A percentile compares a stretch with the other conserved stretches of the same genome.
These are phyloP conservation scores for Favolaschia claudopus DNA, from an alignment of 768 basidiomycete species.

Conservation along the genomic window DNA sequence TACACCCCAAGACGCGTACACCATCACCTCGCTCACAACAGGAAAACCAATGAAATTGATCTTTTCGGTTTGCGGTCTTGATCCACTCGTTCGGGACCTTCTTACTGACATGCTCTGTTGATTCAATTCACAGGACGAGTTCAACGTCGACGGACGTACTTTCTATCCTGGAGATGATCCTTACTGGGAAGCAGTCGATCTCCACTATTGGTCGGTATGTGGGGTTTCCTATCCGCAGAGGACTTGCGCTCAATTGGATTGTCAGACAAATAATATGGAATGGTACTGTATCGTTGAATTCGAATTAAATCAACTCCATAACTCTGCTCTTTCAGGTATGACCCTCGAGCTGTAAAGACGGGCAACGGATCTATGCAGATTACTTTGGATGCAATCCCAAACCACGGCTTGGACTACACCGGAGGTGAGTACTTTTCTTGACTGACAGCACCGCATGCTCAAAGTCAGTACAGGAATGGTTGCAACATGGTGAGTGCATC, in stretches of 20 bases:
- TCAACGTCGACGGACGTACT: constrained; percentile 80
- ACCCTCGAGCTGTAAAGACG: constrained; percentile 83
- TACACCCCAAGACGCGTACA: constrained; percentile 68
- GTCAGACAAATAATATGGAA: constrained; percentile 76
- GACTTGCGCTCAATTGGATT: background rate
- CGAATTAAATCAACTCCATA: constrained; percentile 68
- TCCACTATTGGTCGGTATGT: constrained; percentile 78
- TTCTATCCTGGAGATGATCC: constrained; percentile 92
- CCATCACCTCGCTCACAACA: constrained; percentile 58
- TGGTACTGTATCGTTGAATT: constrained; percentile 52
- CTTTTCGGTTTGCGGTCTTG: too few relatives aligned
- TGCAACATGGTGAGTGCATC: too few relatives aligned
- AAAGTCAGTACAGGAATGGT: constrained; percentile 56
- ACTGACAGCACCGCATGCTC: constrained; percentile 60
- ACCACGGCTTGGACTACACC: constrained; percentile 73
- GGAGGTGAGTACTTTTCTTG: constrained; percentile 54
- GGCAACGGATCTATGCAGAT: constrained; percentile 76
- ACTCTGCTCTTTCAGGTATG: constrained; percentile 65
- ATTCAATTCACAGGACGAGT: constrained; percentile 77
- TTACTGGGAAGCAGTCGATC: constrained; percentile 85
- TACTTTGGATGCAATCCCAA: constrained; percentile 70
- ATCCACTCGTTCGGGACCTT: too few relatives aligned
- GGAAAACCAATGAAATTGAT: constrained; percentile 68
- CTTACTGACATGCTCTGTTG: background rate
- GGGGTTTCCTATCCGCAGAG: background rate